Evolutionary conservation across 2,329 filamentous ascomycete species (phyloP), one percentile per base, ranked within the genome.

Genomic region (Dothideomycetes sp.): DNA sequence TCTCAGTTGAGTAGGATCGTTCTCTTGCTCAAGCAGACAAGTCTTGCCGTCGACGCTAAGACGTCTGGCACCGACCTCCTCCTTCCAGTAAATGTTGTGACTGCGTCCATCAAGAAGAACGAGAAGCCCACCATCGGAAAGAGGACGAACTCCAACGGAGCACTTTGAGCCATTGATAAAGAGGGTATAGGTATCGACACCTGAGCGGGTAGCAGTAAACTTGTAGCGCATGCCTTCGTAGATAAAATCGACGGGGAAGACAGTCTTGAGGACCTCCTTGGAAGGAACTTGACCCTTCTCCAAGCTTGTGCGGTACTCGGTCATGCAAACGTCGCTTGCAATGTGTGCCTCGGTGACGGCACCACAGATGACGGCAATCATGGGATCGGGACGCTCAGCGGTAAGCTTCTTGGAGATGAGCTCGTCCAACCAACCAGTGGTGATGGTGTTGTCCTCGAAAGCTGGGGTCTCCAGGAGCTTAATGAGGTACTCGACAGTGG

Each of bases 1-100:
- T 51, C 91, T 81, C 37, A 98, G 79, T 65, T 98, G 91, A 3
- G 91, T 98, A 5, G 91, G 91, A 61, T 98, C 91, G 61, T 96
- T 98, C 72, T 98, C 91, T 64, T 96, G 87, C 73, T 98, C 91
- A 27, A 98, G 77, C 56, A 98, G 67, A 62, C 89, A 96, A 19
- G 91, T 98, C 78, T 96, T 98, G 71, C 87, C 85, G 60, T 98
- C 91, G 17, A 98, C 88, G 19, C 88, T 95, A 51, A 98, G 68
- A 60, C 91, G 88, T 37, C 91, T 95, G 29, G 89, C 91, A 42
- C 88, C 88, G 34, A 94, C 86, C 62, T 98, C 91, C 59, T 98
- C 91, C 68, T 96, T 96, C 91, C 91, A 98, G 77, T 98, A 98
- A 46, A 96, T 80, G 57, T 91, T 98, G 78, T 98, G 91, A 52